Evolutionary conservation across 371 early-diverging fungal species (phyloP).

Genomic region (Zychaea mexicana): DNA sequence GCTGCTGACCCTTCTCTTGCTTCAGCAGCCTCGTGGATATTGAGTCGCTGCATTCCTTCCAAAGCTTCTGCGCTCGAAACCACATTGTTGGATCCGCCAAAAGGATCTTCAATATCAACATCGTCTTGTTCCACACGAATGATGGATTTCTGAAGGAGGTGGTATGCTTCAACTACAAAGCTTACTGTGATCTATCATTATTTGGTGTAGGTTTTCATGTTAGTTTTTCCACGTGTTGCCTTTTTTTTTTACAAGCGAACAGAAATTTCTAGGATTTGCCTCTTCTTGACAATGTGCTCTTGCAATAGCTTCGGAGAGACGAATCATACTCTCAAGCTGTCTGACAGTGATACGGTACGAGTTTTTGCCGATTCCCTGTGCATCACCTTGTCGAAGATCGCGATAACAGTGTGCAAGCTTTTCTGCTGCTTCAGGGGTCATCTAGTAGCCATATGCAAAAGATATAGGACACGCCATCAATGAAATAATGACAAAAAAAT

Average conservation of each 20-base stretch:
- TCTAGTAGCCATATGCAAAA: no score
- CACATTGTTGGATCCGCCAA: constrained; percentile 25
- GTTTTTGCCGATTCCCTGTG: constrained; percentile 71
- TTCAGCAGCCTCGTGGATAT: constrained; percentile 8
- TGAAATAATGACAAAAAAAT: neutral
- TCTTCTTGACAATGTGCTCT: constrained; percentile 83
- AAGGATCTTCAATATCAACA: constrained; percentile 64
- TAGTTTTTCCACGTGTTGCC: neutral
- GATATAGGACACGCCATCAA: no score
- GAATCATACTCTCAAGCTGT: constrained; percentile 97
- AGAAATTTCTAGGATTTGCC: constrained; percentile 39
- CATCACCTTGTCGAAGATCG: constrained; percentile 89
- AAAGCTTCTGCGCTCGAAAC: constrained; percentile 42
- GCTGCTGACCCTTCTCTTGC: neutral
- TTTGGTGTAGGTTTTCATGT: neutral
- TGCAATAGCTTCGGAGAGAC: constrained; percentile 97
- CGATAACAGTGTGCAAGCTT: constrained; percentile 88
- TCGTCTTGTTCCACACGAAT: constrained; percentile 93
- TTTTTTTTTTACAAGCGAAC: neutral
- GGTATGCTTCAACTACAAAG: constrained; percentile 93
- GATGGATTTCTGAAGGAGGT: constrained; percentile 91
- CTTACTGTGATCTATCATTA: constrained; percentile 59
- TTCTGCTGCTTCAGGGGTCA: constrained; percentile 82
- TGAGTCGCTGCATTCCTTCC: constrained; percentile 26
- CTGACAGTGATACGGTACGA: constrained; percentile 98